phyloP scores from a whole-genome alignment of 2,329 filamentous ascomycete genomes.

The Immersiporthe knoxdaviesiana region DNA sequence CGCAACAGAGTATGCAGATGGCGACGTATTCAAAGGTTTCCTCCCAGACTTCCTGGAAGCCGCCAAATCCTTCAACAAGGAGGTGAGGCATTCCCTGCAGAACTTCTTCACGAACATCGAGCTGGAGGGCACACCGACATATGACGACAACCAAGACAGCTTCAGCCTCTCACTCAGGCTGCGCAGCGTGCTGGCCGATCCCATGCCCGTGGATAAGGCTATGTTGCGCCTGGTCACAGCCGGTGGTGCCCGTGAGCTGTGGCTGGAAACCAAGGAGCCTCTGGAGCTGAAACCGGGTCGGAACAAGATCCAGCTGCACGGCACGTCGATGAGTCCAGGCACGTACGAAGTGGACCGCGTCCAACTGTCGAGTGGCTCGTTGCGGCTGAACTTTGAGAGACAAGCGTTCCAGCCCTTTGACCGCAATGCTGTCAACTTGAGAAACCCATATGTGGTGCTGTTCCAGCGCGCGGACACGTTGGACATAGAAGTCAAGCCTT shows the following conservation, averaged over 20 bases:
- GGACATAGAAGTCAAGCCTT: conserved; percentile 67
- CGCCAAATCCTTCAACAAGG: conserved; percentile 52
- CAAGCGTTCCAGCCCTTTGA: conserved; percentile 53
- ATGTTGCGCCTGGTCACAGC: conserved; percentile 65
- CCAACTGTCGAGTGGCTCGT: conserved; percentile 64
- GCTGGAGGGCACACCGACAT: conserved; percentile 69
- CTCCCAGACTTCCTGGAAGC: conserved; percentile 52
- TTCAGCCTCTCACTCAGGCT: conserved; percentile 72
- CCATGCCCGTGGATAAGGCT: conserved; percentile 67
- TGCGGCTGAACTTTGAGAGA: conserved; percentile 68
- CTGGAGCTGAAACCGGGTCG: conserved; percentile 58
- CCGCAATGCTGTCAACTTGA: conserved; percentile 56
- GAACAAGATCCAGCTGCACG: conserved; percentile 49
- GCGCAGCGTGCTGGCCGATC: conserved; percentile 72
- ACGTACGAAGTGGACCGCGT: conserved; percentile 77
- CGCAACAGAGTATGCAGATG: conserved; percentile 38
- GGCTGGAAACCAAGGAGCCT: conserved; percentile 38
- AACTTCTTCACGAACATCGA: conserved; percentile 75
- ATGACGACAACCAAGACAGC: conserved; percentile 73
- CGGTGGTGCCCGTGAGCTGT: conserved; percentile 61
- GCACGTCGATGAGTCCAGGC: conserved; percentile 66
- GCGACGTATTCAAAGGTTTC: conserved; percentile 50
- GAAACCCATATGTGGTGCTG: conserved; percentile 66
- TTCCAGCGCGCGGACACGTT: conserved; percentile 73
- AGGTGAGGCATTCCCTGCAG: conserved; percentile 68